Evolutionary conservation across 257 asterid species (phyloP).

Genomic region (Ballota nigra): DNA sequence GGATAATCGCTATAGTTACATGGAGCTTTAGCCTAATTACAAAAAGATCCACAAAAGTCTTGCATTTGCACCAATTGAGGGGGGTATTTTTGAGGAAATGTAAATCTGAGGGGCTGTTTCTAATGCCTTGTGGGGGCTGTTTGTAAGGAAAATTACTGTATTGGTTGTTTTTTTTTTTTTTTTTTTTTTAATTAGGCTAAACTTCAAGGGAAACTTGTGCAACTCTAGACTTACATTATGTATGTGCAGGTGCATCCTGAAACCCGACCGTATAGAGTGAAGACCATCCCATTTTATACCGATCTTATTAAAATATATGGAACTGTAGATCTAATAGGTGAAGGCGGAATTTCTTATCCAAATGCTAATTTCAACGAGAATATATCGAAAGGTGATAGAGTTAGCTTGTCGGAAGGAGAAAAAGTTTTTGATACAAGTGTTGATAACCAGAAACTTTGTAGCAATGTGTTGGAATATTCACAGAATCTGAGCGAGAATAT

Average conservation of each 20-base stretch:
- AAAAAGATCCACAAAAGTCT: background rate
- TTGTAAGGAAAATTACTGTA: background rate
- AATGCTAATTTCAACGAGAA: background rate
- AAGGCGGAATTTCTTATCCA: conserved; percentile 10
- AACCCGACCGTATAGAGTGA: conserved; percentile 28
- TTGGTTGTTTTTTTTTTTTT: background rate
- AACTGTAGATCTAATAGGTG: conserved; percentile 11
- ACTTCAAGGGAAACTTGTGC: background rate
- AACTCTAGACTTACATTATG: background rate
- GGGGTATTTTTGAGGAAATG: too few species aligned
- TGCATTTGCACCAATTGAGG: background rate
- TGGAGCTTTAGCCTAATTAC: background rate
- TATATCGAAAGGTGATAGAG: conserved; percentile 6
- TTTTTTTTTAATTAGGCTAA: background rate
- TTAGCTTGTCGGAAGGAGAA: conserved; percentile 11
- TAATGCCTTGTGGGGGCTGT: too few species aligned
- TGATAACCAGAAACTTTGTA: background rate
- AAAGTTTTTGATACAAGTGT: conserved; percentile 1
- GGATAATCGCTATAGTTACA: background rate
- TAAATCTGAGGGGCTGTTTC: too few species aligned
- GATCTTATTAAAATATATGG: conserved; percentile 33
- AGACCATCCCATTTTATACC: conserved; percentile 27
- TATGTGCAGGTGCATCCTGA: conserved; percentile 37
- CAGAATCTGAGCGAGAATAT: conserved; percentile 11
- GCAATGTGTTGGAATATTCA: conserved; percentile 12